Evolutionary conservation across 345 rosid genomes (phyloP).

Genomic region (Anacardium occidentale): DNA sequence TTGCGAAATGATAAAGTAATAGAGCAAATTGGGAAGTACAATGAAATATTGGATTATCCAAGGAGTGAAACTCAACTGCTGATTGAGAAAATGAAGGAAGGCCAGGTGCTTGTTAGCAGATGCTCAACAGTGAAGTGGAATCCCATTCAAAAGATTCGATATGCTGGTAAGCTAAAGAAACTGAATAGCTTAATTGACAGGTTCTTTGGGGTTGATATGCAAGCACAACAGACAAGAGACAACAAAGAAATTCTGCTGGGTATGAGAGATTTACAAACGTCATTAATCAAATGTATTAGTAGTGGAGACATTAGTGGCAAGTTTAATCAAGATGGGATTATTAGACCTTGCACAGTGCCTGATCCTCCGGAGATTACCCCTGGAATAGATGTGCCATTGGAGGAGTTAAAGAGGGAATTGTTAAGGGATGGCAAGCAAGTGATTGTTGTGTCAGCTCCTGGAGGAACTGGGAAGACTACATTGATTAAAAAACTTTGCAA

Average conservation of each 20-base stretch:
- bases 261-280: neutral
- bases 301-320: constrained; percentile 1
- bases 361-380: constrained; percentile 24
- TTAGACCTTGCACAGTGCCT: constrained; percentile 30
- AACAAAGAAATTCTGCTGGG: neutral
- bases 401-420: constrained; percentile 42
- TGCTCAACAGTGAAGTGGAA: constrained; percentile 14
- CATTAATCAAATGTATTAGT: neutral
- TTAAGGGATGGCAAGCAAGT: constrained; percentile 15
- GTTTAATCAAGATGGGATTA: neutral
- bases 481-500: constrained; percentile 42
- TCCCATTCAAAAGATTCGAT: neutral
- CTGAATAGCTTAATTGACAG: constrained; percentile 16
- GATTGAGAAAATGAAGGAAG: constrained; percentile 5
- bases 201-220: constrained; percentile 26
- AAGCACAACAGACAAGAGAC: constrained; percentile 23
- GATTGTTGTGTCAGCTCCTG: constrained; percentile 49
- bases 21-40: constrained; percentile 15
- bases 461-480: constrained; percentile 62
- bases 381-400: constrained; percentile 43
- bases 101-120: constrained; percentile 4
- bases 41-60: constrained; percentile 13
- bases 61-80: constrained; percentile 13
- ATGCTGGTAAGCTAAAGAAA: constrained; percentile 19
- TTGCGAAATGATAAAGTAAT: constrained; percentile 11